Percentiles rank a stretch among this genome's conserved stretches.
Evolutionary conservation across 2,329 filamentous ascomycete species (phyloP).

Genomic region (Verruconis gallopava): DNA sequence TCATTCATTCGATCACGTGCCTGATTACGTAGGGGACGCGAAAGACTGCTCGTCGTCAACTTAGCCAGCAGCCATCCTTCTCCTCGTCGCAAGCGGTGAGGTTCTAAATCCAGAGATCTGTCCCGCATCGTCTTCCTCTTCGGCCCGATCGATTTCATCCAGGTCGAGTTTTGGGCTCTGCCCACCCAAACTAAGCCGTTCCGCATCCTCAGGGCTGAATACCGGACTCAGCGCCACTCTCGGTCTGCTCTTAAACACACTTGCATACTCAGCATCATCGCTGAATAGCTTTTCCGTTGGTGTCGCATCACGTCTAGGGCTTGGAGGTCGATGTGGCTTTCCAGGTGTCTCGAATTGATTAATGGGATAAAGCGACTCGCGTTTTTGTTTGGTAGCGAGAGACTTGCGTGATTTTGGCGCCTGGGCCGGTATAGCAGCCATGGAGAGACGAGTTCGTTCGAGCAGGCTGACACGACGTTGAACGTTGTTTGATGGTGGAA

Average conservation of each 20-base stretch:
- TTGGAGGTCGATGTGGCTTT: constrained; percentile 19
- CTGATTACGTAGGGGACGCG: too few relatives aligned
- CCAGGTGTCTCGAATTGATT: constrained; percentile 45
- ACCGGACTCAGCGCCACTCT: constrained; percentile 63
- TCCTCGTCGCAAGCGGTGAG: background rate
- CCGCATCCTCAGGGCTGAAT: constrained; percentile 2
- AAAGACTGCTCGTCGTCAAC: too few relatives aligned
- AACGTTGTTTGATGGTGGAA: constrained; percentile 13
- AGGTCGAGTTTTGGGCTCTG: too few relatives aligned
- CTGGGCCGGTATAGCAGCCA: constrained; percentile 46
- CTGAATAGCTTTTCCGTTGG: constrained; percentile 58
- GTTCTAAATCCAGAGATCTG: too few relatives aligned
- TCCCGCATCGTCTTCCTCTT: constrained; percentile 2
- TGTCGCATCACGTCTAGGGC: constrained; percentile 28
- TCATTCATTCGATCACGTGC: too few relatives aligned
- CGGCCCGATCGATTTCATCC: background rate
- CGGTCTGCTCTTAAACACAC: constrained; percentile 74
- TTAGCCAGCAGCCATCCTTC: background rate
- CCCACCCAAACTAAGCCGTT: background rate
- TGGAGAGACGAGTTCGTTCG: constrained; percentile 70
- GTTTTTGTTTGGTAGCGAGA: constrained; percentile 23
- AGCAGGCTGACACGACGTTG: constrained; percentile 41
- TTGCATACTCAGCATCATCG: constrained; percentile 61
- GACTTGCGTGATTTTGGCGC: constrained; percentile 12
- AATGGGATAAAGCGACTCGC: constrained; percentile 30